Evolutionary conservation across 208 protist species (phyloP).

Genomic region (Leishmania major): DNA sequence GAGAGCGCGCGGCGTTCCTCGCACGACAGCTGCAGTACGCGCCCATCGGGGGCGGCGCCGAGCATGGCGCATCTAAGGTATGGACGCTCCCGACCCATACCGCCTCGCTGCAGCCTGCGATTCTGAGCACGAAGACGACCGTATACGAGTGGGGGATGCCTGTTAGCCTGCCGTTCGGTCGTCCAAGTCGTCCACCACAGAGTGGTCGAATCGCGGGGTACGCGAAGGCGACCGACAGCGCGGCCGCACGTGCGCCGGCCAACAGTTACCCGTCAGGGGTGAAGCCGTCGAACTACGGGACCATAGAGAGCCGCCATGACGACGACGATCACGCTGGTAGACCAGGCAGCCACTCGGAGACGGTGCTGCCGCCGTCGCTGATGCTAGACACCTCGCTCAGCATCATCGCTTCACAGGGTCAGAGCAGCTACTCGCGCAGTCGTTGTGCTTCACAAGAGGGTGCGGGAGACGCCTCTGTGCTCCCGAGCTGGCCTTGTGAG

Average conservation of each 20-base stretch:
- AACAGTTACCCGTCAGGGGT: neutral
- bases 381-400: constrained; percentile 17
- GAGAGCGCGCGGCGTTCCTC: constrained; percentile 14
- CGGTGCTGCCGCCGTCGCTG: neutral
- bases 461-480: neutral
- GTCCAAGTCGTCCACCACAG: neutral
- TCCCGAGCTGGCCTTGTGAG: neutral
- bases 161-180: neutral
- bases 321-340: neutral
- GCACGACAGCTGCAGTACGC: neutral
- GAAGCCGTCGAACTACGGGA: constrained; percentile 10
- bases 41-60: neutral
- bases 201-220: neutral
- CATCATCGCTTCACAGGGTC: neutral
- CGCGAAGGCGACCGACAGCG: neutral
- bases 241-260: neutral
- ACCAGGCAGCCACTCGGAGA: neutral
- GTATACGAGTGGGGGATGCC: constrained; percentile 28
- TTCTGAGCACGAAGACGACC: neutral
- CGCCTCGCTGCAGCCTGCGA: neutral
- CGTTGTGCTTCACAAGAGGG: neutral
- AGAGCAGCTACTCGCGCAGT: neutral
- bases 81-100: neutral
- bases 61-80: neutral
- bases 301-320: neutral